Conservation (phyloP, 805 yeast species). For the Tanozyma kutaoensis region DNA sequence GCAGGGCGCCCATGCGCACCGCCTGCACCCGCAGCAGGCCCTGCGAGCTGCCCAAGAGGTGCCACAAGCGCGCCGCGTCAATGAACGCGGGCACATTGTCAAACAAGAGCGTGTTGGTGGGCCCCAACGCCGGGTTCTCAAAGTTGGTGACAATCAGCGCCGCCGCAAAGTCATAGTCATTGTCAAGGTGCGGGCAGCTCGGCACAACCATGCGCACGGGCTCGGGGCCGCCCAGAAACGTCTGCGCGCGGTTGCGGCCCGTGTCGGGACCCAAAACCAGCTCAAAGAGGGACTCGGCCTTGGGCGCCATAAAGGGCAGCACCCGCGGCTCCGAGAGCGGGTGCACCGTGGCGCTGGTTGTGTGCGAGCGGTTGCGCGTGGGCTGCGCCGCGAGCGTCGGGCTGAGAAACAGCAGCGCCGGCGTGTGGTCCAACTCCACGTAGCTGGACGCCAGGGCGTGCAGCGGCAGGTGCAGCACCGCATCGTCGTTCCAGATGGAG, state of each 20-base stretch:
- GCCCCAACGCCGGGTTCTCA: conserved; percentile 57
- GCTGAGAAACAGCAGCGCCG: conserved; percentile 4
- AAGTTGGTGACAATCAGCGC: conserved; percentile 57
- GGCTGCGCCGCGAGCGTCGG: conserved; percentile 10
- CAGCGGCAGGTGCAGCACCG: conserved; percentile 6
- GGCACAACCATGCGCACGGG: too few relatives aligned
- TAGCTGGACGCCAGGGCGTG: conserved; percentile 4
- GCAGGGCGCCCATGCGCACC: conserved; percentile 7
- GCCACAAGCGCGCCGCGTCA: conserved; percentile 28
- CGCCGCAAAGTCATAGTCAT: conserved; percentile 46
- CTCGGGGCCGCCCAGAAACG: conserved; percentile 24
- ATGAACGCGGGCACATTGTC: conserved; percentile 72
- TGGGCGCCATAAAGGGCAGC: conserved; percentile 13
- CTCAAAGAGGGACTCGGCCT: conserved; percentile 17
- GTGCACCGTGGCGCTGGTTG: conserved; percentile 28
- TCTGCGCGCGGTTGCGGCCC: conserved; percentile 25
- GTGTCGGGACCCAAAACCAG: conserved; percentile 12
- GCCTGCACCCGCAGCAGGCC: conserved; percentile 1
- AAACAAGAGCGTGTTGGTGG: conserved; percentile 65
- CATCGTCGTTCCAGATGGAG: conserved; percentile 49
- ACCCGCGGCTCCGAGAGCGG: conserved; percentile 5
- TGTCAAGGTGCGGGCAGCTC: too few relatives aligned
- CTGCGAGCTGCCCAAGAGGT: conserved; percentile 16
- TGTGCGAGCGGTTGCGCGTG: conserved; percentile 34
- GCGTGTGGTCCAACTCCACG: conserved; percentile 4